Evolutionary conservation across 306 rosid genomes (phyloP).

Genomic region (Fagus crenata): DNA sequence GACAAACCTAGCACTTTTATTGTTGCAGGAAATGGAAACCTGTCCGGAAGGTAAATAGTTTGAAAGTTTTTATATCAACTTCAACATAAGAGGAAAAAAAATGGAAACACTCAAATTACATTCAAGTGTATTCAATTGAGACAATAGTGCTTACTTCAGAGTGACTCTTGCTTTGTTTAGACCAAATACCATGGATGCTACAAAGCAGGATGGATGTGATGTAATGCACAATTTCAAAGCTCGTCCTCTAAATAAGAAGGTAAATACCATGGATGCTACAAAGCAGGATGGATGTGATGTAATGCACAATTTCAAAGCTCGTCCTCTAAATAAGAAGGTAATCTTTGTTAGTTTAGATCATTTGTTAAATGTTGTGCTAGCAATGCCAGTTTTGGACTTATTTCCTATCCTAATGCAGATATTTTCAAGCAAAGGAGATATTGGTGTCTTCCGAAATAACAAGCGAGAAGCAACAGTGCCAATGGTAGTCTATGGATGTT

Average conservation of each 20-base stretch:
- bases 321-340: constrained; percentile 81
- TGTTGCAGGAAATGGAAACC: constrained; percentile 43
- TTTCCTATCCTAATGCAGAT: constrained; percentile 53
- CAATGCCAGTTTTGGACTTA: constrained; percentile 5
- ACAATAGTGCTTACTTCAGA: constrained; percentile 28
- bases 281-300: constrained; percentile 51
- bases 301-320: constrained; percentile 64
- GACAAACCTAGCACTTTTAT: constrained; percentile 42
- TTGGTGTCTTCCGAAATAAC: constrained; percentile 74
- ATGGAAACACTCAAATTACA: neutral
- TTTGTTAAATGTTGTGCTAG: neutral
- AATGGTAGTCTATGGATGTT: constrained; percentile 47
- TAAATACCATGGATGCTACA: constrained; percentile 43
- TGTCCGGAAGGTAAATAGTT: constrained; percentile 54
- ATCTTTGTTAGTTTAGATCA: neutral
- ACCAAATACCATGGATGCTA: constrained; percentile 51
- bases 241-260: constrained; percentile 64
- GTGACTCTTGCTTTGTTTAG: constrained; percentile 39
- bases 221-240: constrained; percentile 63
- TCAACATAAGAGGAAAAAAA: neutral
- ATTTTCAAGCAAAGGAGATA: constrained; percentile 82
- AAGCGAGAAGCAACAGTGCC: constrained; percentile 85
- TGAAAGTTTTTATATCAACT: neutral
- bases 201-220: constrained; percentile 50
- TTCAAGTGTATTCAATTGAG: neutral